Evolutionary conservation across 495 filamentous ascomycete genomes (phyloP).

Genomic region (Penicillium odoratum): DNA sequence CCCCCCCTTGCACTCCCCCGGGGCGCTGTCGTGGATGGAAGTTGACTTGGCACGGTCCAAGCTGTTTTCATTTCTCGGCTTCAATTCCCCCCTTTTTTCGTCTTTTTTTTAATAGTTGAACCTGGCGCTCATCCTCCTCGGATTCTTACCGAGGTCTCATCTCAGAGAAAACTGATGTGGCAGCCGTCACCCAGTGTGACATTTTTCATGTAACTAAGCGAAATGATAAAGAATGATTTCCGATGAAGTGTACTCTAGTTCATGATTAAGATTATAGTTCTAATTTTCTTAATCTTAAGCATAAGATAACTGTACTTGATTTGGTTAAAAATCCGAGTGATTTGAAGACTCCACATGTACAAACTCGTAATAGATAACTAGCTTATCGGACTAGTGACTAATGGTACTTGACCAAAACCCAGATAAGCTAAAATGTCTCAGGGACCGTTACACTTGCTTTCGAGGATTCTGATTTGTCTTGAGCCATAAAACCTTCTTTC

Average conservation of each 20-base stretch:
- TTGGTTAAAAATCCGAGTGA: too few relatives aligned
- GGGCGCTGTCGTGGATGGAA: conserved; percentile 6
- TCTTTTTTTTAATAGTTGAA: conserved; percentile 13
- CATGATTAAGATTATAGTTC: not conserved
- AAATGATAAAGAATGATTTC: conserved; percentile 3
- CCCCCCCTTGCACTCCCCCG: conserved; percentile 17
- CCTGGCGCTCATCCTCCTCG: conserved; percentile 39
- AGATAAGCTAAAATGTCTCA: conserved; percentile 7
- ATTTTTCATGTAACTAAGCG: conserved; percentile 19
- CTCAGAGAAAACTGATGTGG: conserved; percentile 25
- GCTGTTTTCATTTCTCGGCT: conserved; percentile 8
- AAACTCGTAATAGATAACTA: not conserved
- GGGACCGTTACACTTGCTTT: not conserved
- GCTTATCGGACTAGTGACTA: conserved; percentile 5
- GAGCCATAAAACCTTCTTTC: conserved; percentile 5
- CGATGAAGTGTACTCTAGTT: not conserved
- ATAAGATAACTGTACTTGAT: too few relatives aligned
- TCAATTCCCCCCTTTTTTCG: conserved; percentile 8
- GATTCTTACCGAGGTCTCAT: conserved; percentile 9
- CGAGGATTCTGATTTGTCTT: not conserved
- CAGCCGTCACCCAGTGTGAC: conserved; percentile 42
- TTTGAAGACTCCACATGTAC: not conserved
- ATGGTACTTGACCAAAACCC: not conserved
- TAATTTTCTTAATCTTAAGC: too few relatives aligned
- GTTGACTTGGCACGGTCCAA: conserved; percentile 9